These are phyloP conservation scores for Naganishia sp. DNA, from an alignment of 1,284 basidiomycete genomes.

Conservation along the genomic window DNA sequence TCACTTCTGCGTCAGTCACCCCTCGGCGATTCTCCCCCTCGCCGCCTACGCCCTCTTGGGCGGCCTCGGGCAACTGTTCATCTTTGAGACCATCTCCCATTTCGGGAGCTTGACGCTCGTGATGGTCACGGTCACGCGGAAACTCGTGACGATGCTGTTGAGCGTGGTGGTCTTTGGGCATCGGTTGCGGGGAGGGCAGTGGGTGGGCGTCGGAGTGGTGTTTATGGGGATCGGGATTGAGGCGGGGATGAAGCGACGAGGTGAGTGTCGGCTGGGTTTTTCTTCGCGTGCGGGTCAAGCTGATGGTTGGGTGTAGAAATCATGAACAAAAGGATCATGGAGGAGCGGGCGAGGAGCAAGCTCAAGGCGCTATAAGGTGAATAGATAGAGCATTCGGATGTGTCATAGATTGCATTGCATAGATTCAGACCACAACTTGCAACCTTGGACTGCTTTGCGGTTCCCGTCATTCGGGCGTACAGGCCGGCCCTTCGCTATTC, in stretches of 20 bases:
- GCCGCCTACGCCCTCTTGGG: constrained; percentile 86
- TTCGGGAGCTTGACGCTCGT: constrained; percentile 93
- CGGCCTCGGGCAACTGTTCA: constrained; percentile 92
- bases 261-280: constrained; percentile 51
- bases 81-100: constrained; percentile 95
- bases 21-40: constrained; percentile 73
- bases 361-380: constrained; percentile 67
- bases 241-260: constrained; percentile 81
- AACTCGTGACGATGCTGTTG: constrained; percentile 96
- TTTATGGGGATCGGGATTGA: constrained; percentile 93
- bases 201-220: constrained; percentile 85
- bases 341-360: constrained; percentile 76
- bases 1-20: constrained; percentile 76
- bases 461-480: no score
- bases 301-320: constrained; percentile 59
- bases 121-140: constrained; percentile 93
- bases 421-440: no score
- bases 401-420: constrained; percentile 8
- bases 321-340: constrained; percentile 71
- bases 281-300: not conserved
- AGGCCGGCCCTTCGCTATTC: no score
- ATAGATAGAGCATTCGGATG: no score
- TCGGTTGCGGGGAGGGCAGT: constrained; percentile 78
- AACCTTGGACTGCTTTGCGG: no score
- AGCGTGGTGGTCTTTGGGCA: constrained; percentile 93